A percentile compares a stretch with the other conserved stretches of the same genome.
Evolutionary conservation across 495 filamentous ascomycete species (phyloP).

Genomic region (Xylaria grammica): DNA sequence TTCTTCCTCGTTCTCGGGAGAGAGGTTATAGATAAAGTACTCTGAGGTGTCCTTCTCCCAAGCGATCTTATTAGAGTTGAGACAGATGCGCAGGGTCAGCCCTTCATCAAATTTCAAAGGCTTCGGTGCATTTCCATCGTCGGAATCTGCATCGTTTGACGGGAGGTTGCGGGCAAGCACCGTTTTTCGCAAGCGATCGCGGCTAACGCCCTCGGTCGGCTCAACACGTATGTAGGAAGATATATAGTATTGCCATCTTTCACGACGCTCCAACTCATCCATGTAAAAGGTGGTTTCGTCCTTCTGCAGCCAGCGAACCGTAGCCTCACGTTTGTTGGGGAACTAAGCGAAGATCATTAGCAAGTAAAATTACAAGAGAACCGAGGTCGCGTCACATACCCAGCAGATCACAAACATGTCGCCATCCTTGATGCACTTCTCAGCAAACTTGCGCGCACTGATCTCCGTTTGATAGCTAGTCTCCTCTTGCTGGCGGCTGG

Average conservation of each 20-base stretch:
- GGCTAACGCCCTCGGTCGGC: conserved; percentile 82
- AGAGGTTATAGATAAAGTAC: conserved; percentile 54
- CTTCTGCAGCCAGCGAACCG: conserved; percentile 72
- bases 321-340: conserved; percentile 62
- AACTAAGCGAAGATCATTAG: conserved; percentile 46
- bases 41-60: conserved; percentile 71
- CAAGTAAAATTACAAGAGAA: conserved; percentile 21
- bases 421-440: conserved; percentile 85
- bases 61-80: conserved; percentile 80
- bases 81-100: conserved; percentile 77
- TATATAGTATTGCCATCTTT: conserved; percentile 90
- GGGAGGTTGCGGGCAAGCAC: conserved; percentile 78
- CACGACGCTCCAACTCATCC: conserved; percentile 61
- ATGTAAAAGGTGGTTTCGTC: conserved; percentile 82
- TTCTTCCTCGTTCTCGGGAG: conserved; percentile 36
- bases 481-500: conserved; percentile 76
- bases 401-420: conserved; percentile 86
- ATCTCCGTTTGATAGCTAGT: conserved; percentile 86
- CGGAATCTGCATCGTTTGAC: conserved; percentile 49
- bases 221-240: conserved; percentile 86
- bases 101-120: conserved; percentile 71
- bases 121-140: conserved; percentile 54
- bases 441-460: conserved; percentile 82
- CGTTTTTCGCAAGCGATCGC: conserved; percentile 66
- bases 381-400: conserved; percentile 58